Conservation (phyloP, 1,284 basidiomycete genomes). For the Phaffia rhodozyma region DNA sequence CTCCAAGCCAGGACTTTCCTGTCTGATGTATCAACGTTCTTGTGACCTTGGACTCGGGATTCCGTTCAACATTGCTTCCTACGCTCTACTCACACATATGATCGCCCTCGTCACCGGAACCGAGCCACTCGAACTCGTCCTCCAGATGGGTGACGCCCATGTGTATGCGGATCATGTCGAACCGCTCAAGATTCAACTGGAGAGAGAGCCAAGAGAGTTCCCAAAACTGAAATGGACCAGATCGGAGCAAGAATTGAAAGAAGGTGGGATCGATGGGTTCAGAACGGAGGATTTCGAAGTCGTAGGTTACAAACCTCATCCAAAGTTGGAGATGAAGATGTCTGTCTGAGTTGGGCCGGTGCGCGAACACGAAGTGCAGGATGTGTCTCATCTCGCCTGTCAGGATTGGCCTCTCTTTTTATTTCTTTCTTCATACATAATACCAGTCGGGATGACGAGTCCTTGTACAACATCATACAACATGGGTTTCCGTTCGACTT, state of each 20-base stretch:
- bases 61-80: constrained; percentile 98
- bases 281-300: constrained; percentile 68
- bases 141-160: constrained; percentile 92
- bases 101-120: constrained; percentile 81
- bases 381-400: no score
- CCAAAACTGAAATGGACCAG: constrained; percentile 66
- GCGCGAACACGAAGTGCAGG: no score
- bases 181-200: constrained; percentile 68
- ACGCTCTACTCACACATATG: constrained; percentile 93
- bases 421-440: no score
- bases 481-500: no score
- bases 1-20: constrained; percentile 62
- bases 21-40: constrained; percentile 96
- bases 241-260: constrained; percentile 43
- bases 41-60: constrained; percentile 94
- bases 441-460: no score
- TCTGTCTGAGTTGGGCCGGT: constrained; percentile 49
- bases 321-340: constrained; percentile 94
- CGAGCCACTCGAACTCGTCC: constrained; percentile 74
- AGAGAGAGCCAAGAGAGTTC: constrained; percentile 66
- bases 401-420: no score
- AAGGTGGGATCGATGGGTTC: constrained; percentile 62
- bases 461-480: no score
- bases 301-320: constrained; percentile 74
- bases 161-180: constrained; percentile 89